Conservation (phyloP, 2,329 filamentous ascomycete genomes). For the Zasmidium angulare region DNA sequence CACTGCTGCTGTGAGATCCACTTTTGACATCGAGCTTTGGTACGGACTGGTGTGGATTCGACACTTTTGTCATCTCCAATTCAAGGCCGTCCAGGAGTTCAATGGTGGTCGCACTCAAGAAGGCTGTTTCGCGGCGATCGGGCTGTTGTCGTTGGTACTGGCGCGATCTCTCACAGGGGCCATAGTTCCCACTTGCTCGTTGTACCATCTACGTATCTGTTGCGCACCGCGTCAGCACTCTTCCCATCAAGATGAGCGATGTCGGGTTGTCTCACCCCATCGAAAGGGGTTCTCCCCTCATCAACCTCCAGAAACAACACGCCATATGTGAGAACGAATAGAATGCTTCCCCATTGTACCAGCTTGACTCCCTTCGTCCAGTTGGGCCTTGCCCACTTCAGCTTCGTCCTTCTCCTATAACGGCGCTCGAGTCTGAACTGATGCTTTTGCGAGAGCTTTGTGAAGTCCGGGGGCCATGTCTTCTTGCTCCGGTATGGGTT, state of each 20-base stretch:
- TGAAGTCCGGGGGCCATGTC: slow-evolving; percentile 76
- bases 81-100: too few relatives aligned
- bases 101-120: slow-evolving; percentile 1
- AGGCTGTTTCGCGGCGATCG: slow-evolving; percentile 12
- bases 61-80: too few relatives aligned
- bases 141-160: slow-evolving; percentile 14
- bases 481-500: slow-evolving; percentile 68
- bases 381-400: slow-evolving; percentile 61
- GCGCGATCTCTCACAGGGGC: neutral
- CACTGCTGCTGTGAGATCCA: too few relatives aligned
- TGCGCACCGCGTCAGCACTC: neutral
- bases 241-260: neutral
- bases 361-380: slow-evolving; percentile 68
- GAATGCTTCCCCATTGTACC: slow-evolving; percentile 61
- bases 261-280: slow-evolving; percentile 47
- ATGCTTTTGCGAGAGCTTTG: slow-evolving; percentile 66
- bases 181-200: slow-evolving; percentile 11
- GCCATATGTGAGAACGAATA: slow-evolving; percentile 56
- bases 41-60: too few relatives aligned
- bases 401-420: slow-evolving; percentile 67
- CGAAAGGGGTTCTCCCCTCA: slow-evolving; percentile 49
- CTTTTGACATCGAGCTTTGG: too few relatives aligned
- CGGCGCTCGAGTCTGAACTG: slow-evolving; percentile 77
- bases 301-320: slow-evolving; percentile 60
- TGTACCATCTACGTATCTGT: slow-evolving; percentile 18